A percentile compares a stretch with the other conserved stretches of the same genome.
Conservation (phyloP, 495 filamentous ascomycete species). For the Annulohypoxylon maeteangense region DNA sequence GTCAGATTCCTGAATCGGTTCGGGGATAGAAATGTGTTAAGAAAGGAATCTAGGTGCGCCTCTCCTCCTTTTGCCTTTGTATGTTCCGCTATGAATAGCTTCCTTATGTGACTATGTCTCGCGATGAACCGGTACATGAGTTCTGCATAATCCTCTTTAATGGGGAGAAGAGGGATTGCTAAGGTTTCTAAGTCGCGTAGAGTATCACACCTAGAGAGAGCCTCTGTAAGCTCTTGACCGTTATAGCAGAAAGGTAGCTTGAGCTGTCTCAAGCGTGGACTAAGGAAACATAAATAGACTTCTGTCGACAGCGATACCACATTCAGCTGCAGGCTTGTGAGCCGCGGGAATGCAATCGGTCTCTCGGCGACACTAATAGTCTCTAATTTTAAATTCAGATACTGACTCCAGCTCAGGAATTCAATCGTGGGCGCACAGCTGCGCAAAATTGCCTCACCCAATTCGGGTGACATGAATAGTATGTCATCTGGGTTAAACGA, state of each 20-base stretch:
- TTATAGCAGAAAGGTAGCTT: neutral
- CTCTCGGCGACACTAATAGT: neutral
- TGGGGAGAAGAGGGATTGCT: neutral
- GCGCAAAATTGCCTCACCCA: neutral
- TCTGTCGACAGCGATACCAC: neutral
- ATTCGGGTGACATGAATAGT: neutral
- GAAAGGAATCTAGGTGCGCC: neutral
- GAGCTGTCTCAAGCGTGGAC: neutral
- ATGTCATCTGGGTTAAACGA: neutral
- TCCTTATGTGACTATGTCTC: neutral
- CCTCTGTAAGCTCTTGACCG: neutral
- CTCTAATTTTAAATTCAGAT: neutral
- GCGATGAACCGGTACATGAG: neutral
- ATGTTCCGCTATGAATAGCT: neutral
- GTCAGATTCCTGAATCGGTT: neutral
- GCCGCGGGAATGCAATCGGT: neutral
- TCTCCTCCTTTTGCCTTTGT: neutral
- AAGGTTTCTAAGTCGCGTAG: neutral
- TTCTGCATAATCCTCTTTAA: neutral
- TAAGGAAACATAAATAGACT: neutral
- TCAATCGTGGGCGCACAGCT: constrained; percentile 2
- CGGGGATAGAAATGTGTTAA: neutral
- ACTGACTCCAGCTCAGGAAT: neutral
- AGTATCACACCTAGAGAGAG: neutral
- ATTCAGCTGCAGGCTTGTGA: neutral